Base-by-base conservation (phyloP, 257 asterid genomes). In the Solanum verrucosum region DNA sequence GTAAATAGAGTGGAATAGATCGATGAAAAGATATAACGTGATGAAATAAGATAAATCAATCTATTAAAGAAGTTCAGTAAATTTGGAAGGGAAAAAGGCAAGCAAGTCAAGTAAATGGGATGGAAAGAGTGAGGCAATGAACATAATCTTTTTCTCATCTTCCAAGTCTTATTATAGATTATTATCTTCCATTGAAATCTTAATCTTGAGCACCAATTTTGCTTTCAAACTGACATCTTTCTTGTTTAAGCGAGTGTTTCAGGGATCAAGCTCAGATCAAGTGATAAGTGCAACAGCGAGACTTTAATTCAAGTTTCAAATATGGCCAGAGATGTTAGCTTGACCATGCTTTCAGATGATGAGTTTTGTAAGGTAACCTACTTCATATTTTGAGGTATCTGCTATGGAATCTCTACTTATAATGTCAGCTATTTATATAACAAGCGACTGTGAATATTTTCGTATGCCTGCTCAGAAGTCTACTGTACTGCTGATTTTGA, bases 361-460 rank as follows among this genome's bases (percentile, higher is more conserved):
- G 91, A 93, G 87, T 38, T 92, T 87, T 86, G 91, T 10, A 87
- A 89, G 96, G 98, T 94, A 90, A 63, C 59, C 9, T 25, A 73
- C 81, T 87, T 65, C 40, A n/a, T 86, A 31, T 84, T 70, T 81
- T 46, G 65, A 35, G 70, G 56, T 21, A 79, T 84, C 67, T 84
- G 70, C 20, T 29, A 49, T 82, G 25, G 20, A 49, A 29, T 82
- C 70, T 29, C 42, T 49, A 18, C 86, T 27, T 29, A 27, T 8
- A 79, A 79, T 79, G 38, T 34, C 46, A 72, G 81, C 40, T 27
- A 79, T 18, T 14, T 27, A 79, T 14, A 79, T 56, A 25, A 40
- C 67, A 79, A 79, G 31, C 34, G 25, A 2, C 38, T 79, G 65
- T 79, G 65, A 42, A 78, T 78, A 27, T 25, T 13, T 56, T 77